Evolutionary conservation across 2,329 filamentous ascomycete species (phyloP).

Genomic region (Didymella keratinophila): DNA sequence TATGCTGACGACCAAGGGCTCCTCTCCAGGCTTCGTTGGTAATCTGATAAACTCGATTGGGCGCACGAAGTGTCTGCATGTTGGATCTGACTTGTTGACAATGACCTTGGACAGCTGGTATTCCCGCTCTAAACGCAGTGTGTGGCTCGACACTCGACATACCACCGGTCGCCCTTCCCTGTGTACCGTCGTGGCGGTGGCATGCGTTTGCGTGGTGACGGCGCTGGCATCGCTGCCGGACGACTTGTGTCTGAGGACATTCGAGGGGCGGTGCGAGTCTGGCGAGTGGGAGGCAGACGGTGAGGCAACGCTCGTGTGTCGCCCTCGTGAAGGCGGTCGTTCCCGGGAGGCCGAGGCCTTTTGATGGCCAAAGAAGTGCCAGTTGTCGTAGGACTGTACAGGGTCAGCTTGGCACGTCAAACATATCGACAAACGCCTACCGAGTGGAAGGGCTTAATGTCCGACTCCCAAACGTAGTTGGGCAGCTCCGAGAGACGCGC

Average conservation of each 20-base stretch:
- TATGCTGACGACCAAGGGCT: slow-evolving; percentile 79
- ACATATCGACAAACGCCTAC: slow-evolving; percentile 33
- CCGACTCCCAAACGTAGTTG: slow-evolving; percentile 51
- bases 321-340: slow-evolving; percentile 35
- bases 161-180: slow-evolving; percentile 66
- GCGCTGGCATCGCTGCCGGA: slow-evolving; percentile 48
- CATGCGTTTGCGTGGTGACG: slow-evolving; percentile 55
- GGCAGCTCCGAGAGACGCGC: slow-evolving; percentile 49
- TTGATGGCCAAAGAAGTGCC: slow-evolving; percentile 63
- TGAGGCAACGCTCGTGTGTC: slow-evolving; percentile 31
- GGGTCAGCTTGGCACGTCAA: slow-evolving; percentile 25
- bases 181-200: slow-evolving; percentile 52
- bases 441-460: slow-evolving; percentile 57
- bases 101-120: slow-evolving; percentile 83
- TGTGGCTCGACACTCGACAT: slow-evolving; percentile 82
- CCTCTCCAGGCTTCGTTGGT: slow-evolving; percentile 71
- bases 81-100: slow-evolving; percentile 73
- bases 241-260: slow-evolving; percentile 42
- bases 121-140: slow-evolving; percentile 83
- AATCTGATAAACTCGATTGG: slow-evolving; percentile 82
- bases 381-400: slow-evolving; percentile 80
- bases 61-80: slow-evolving; percentile 77
- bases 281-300: slow-evolving; percentile 40
- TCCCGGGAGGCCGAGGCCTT: slow-evolving; percentile 31
- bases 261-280: slow-evolving; percentile 40